A percentile compares a stretch with the other conserved stretches of the same genome.
These are phyloP conservation scores for Camelina hispida DNA, from an alignment of 345 rosid species.

Conservation along the genomic window DNA sequence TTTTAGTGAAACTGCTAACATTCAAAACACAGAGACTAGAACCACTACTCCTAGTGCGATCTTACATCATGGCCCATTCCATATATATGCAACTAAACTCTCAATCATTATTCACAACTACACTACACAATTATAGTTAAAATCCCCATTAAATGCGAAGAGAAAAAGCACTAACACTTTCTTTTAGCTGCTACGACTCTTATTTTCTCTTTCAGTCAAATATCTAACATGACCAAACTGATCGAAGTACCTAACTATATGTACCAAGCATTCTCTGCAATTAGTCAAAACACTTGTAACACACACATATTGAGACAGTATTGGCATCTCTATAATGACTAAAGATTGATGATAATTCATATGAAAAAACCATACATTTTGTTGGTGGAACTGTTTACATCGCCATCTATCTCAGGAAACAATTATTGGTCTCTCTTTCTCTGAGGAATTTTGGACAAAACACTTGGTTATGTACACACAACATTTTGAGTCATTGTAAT, in stretches of 20 bases:
- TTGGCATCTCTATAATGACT: constrained; percentile 1
- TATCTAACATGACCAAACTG: background rate
- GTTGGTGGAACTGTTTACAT: background rate
- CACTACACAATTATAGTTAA: background rate
- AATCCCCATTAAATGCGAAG: background rate
- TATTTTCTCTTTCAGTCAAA: background rate
- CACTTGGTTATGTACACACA: constrained; percentile 6
- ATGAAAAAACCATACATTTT: constrained; percentile 24
- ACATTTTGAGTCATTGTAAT: background rate
- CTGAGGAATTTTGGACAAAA: background rate
- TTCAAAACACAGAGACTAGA: background rate
- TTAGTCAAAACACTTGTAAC: background rate
- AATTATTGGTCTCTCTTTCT: constrained; percentile 1
- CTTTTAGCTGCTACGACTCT: background rate
- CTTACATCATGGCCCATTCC: background rate
- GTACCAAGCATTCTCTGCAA: background rate
- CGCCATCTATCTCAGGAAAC: background rate
- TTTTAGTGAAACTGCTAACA: background rate
- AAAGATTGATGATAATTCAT: constrained; percentile 9
- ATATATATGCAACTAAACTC: too few species aligned
- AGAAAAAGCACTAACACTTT: constrained; percentile 4
- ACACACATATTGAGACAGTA: background rate
- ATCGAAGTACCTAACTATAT: background rate
- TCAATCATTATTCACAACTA: background rate
- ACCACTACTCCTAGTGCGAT: background rate